Base-by-base conservation (phyloP, 306 rosid species). In the Cicer pinnatifidum region DNA sequence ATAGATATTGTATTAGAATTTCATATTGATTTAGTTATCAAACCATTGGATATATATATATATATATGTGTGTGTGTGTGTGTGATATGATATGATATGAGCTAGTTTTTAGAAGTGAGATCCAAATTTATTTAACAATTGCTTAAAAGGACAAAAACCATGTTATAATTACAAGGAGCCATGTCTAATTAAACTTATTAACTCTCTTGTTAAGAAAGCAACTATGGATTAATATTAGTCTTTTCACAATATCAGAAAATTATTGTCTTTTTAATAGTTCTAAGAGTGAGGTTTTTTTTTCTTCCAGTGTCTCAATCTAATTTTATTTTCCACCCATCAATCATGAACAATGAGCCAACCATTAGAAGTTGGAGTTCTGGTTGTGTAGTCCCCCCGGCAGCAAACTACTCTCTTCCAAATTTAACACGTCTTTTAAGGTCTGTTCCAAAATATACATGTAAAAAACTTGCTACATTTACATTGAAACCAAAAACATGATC, bases 401-500 rank as follows among this genome's bases (percentile, higher is more conserved):
- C 19, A 71, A 51, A 84, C 71, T 75, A 84, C 71, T 75, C 82
- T 69, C 60, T 72, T 78, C 72, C 51, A 52, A 70, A 67, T 39
- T 35, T 61, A 47, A 23, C 23, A 76, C 57, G 69, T 9, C 66
- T 81, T 11, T 72, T 43, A 70, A 10, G 58, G 75, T 69, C 35
- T 61, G 67, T 63, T 81, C 79, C 19, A 82, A 76, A 66, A 80
- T 51, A 75, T 75, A 66, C 15, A 75, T 78, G 69, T 17, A 60
- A 56, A 62, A 63, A 52, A 39, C 68, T 63, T 62, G 46, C 62
- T 7, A 67, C 57, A 61, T 76, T 76, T 71, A 11, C 45, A 40
- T 58, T 43, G 73, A 75, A 84, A 81, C 70, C 63, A 76, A 76
- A 76, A 75, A 63, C 67, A 61, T 19, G 52, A 50, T 84, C 77